These are phyloP conservation scores for Cystoderma amianthinum DNA, from an alignment of 768 basidiomycete genomes.

Conservation along the genomic window DNA sequence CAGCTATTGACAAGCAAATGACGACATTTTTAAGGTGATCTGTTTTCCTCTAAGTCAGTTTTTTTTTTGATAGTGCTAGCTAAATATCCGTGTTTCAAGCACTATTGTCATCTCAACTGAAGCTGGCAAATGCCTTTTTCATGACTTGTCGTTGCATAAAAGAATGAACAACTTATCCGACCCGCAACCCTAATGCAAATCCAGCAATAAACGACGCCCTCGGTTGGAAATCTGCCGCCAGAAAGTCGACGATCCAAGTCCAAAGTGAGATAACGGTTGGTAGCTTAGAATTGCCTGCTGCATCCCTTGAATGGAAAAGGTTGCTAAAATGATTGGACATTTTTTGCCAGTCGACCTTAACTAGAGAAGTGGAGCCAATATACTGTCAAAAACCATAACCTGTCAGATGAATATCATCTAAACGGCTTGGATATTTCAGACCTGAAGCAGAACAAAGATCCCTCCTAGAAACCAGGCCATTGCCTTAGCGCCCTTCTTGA, in stretches of 20 bases:
- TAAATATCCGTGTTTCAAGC: neutral
- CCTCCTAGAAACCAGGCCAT: conserved; percentile 87
- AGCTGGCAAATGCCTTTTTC: neutral
- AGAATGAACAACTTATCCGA: conserved; percentile 46
- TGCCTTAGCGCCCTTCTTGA: conserved; percentile 89
- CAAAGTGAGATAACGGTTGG: conserved; percentile 64
- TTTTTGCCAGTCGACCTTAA: conserved; percentile 78
- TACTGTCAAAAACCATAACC: conserved; percentile 53
- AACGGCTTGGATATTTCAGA: too few species aligned
- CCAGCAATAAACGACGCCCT: conserved; percentile 86
- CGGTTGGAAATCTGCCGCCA: conserved; percentile 90
- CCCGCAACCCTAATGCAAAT: conserved; percentile 69
- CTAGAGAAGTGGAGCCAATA: conserved; percentile 60
- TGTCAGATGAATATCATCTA: too few species aligned
- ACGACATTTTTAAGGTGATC: too few species aligned
- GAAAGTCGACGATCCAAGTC: conserved; percentile 67
- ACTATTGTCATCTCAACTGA: neutral
- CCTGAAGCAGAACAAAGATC: conserved; percentile 87
- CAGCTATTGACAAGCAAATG: too few species aligned
- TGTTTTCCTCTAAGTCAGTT: too few species aligned
- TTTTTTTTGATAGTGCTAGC: too few species aligned
- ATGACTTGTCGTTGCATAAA: neutral
- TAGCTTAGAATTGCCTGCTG: conserved; percentile 43
- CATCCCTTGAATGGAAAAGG: conserved; percentile 59
- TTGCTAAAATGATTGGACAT: conserved; percentile 64